Base-by-base conservation (phyloP, 768 basidiomycete species). In the Trichaptum fuscoviolaceum region DNA sequence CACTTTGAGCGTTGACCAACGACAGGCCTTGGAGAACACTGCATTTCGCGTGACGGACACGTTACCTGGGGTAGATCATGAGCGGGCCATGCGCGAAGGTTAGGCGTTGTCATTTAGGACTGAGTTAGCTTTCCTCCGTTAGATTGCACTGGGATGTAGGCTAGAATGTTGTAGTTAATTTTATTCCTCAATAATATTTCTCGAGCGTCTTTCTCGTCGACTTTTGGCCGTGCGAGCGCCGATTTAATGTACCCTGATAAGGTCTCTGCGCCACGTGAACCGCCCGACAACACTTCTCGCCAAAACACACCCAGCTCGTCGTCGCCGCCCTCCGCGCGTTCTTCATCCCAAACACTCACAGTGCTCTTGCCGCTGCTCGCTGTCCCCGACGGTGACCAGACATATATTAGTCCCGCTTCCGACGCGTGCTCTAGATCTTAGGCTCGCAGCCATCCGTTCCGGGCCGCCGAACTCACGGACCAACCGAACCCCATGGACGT, bases 1-100 rank as follows among this genome's bases (percentile, higher is more conserved):
- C 24, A 71, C 65, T 25, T 65, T 87, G 35, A 75, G 73, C 24
- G 78, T 74, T 67, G 76, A 73, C 64, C 77, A 77, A 70, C 78
- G 80, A 73, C 69, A 61, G 35, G 69, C 71, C 69, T 67, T 84
- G 69, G 68, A 64, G 66, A 64, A 62, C 65, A 78, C 75, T 26
- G 69, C 66, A 59, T 64, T 70, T 57, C 65, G 68, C 58, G 64
- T 66, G 63, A 67, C 70, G 68, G 64, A 62, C 70, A 67, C 66
- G 60, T 72, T 61, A 25, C 30, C 25, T 61, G 59, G 25, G 42
- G 57, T 57, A 25, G 26, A 58, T 57, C 66, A 65, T 65, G 63
- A 64, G 27, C n/a, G 65, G 26, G 42, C 23, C 57, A 61, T 25
- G 18, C 15, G 59, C 25, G 59, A 34, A 61, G 59, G 59, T 61